Conservation (phyloP, 768 basidiomycete species). For the Serendipita sp. region DNA sequence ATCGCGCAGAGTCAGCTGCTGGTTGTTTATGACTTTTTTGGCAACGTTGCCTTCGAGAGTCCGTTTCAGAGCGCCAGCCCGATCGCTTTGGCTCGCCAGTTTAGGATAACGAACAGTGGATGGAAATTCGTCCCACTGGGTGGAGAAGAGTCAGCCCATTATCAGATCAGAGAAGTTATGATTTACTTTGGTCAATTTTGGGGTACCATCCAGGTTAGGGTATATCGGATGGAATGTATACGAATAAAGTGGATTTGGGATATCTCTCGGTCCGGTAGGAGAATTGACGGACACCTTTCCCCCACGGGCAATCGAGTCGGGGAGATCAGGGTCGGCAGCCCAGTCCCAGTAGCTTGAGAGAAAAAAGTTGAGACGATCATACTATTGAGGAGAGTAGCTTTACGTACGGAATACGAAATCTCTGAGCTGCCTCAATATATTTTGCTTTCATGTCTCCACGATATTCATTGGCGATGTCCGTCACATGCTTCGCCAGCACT, state of each 20-base stretch:
- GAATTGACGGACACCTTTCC: constrained; percentile 23
- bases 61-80: too few relatives aligned
- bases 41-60: too few relatives aligned
- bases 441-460: constrained; percentile 14
- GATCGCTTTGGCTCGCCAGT: too few relatives aligned
- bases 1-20: constrained; percentile 8
- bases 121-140: too few relatives aligned
- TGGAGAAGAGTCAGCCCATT: too few relatives aligned
- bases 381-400: neutral
- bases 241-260: constrained; percentile 22
- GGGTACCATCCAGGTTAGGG: too few relatives aligned
- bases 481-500: constrained; percentile 28
- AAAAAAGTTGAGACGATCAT: constrained; percentile 19
- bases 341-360: constrained; percentile 33
- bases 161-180: too few relatives aligned
- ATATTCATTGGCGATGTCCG: constrained; percentile 29
- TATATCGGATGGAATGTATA: constrained; percentile 24
- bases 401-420: constrained; percentile 3
- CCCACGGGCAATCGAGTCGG: constrained; percentile 24
- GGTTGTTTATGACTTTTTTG: constrained; percentile 3
- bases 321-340: constrained; percentile 27
- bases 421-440: constrained; percentile 10
- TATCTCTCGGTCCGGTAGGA: constrained; percentile 21
- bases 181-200: too few relatives aligned
- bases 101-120: too few relatives aligned